Evolutionary conservation across 495 filamentous ascomycete species (phyloP), one percentile per base, ranked within the genome.

Genomic region (Daldinia vernicosa): DNA sequence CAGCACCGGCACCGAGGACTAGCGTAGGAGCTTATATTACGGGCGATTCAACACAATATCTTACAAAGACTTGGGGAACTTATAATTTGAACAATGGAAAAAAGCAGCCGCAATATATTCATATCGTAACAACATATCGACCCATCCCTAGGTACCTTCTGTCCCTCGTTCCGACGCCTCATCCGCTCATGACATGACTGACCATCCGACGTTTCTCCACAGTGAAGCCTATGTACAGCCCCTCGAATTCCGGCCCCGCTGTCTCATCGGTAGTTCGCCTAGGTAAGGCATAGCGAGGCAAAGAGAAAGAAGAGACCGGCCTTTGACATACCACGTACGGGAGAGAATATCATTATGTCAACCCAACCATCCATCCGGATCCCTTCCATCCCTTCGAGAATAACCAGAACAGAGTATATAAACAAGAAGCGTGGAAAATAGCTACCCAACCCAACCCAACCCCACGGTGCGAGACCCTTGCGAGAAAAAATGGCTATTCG

Each of bases 81-180:
- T 17, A 35, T 28, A 40, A 26, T 22, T 26, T 52, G 45, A 60
- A 59, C 63, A 24, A 28, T 26, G 5, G 43, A 47, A 66, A 66
- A 59, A 66, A 32, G 14, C 32, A 30, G 22, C 43, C 43, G 54
- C 43, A 53, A 66, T 60, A 66, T 66, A 66, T 66, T 59, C 55
- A 24, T 66, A 66, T 66, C 43, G 24, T 60, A 60, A 35, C 54
- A 59, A 33, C 55, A 47, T 66, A 60, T 24, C 63, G 45, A 39
- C 22, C 62, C n/a, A 17, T 30, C 54, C 55, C 22, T 24, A n/a
- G n/a, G n/a, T n/a, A 27, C 24, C 15, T 8, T 22, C 12, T 11
- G 6, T 52, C 12, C 14, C 26, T 30, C 51, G 24, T 24, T 2
- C 27, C 15, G 6, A 40, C 40, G 35, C 33, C 19, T 56, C 50